These are phyloP conservation scores for Suhomyces tanzawaensis DNA, from an alignment of 805 yeast genomes.

Conservation along the genomic window DNA sequence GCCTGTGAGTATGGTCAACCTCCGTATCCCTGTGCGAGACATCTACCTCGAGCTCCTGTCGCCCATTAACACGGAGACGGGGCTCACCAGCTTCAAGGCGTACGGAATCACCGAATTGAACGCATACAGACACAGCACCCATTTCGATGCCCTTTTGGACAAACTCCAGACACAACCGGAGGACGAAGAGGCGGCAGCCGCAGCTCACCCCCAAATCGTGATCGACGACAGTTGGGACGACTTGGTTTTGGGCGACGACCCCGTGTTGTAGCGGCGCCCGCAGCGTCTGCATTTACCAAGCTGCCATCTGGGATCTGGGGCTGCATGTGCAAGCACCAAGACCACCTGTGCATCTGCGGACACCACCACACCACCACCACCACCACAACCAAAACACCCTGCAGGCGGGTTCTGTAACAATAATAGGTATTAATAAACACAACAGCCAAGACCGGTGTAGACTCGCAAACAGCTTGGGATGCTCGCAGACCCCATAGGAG, in stretches of 20 bases:
- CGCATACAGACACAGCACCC: constrained; percentile 21
- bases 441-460: no score
- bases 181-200: not conserved
- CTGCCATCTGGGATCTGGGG: no score
- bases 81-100: constrained; percentile 22
- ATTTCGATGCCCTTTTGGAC: constrained; percentile 18
- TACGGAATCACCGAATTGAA: constrained; percentile 31
- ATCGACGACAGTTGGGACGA: not conserved
- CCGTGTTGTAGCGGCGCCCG: no score
- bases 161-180: constrained; percentile 7
- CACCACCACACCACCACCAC: no score
- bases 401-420: no score
- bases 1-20: constrained; percentile 33
- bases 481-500: no score
- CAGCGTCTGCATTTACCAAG: no score
- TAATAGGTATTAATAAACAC: no score
- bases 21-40: constrained; percentile 31
- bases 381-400: no score
- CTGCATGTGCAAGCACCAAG: no score
- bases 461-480: no score
- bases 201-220: not conserved
- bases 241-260: not conserved
- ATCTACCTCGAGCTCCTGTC: constrained; percentile 27
- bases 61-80: constrained; percentile 4
- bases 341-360: no score